Percentiles rank a stretch among this genome's conserved stretches.
phyloP scores from a whole-genome alignment of 2,329 filamentous ascomycete species.

The Metarhizium sp. region DNA sequence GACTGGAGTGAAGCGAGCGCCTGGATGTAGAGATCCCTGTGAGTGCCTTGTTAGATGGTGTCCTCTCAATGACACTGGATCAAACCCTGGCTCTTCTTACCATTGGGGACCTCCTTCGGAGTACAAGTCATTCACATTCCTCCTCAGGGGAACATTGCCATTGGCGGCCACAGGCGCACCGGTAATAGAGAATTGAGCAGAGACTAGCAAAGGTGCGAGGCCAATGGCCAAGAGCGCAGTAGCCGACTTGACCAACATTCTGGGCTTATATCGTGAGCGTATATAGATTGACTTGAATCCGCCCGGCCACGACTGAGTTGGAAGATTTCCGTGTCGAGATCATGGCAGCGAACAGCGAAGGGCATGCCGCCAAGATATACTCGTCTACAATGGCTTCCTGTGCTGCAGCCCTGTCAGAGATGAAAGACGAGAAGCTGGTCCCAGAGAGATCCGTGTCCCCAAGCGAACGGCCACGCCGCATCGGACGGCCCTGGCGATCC shows the following conservation, averaged over 20 bases:
- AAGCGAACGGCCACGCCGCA: too few relatives aligned
- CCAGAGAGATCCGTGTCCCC: too few relatives aligned
- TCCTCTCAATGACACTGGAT: neutral
- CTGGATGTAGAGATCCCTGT: conserved; percentile 40
- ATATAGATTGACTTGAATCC: neutral
- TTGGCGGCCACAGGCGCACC: conserved; percentile 29
- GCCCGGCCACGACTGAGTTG: neutral
- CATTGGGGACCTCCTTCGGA: conserved; percentile 32
- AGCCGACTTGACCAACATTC: conserved; percentile 12
- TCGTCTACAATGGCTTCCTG: neutral
- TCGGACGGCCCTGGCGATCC: too few relatives aligned
- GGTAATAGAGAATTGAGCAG: conserved; percentile 23
- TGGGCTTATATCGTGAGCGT: neutral
- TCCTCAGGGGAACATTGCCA: conserved; percentile 32
- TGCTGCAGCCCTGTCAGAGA: too few relatives aligned
- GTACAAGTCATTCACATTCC: conserved; percentile 38
- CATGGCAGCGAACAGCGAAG: neutral
- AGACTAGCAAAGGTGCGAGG: conserved; percentile 13
- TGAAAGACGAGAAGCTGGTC: too few relatives aligned
- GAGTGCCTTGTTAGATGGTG: neutral
- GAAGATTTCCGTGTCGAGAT: too few relatives aligned
- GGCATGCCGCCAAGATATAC: neutral
- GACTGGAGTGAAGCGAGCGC: conserved; percentile 34
- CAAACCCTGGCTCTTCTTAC: conserved; percentile 17
- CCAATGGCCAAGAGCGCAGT: conserved; percentile 17